phyloP scores from a whole-genome alignment of 805 yeast species.

The Ogataea trehalophila region DNA sequence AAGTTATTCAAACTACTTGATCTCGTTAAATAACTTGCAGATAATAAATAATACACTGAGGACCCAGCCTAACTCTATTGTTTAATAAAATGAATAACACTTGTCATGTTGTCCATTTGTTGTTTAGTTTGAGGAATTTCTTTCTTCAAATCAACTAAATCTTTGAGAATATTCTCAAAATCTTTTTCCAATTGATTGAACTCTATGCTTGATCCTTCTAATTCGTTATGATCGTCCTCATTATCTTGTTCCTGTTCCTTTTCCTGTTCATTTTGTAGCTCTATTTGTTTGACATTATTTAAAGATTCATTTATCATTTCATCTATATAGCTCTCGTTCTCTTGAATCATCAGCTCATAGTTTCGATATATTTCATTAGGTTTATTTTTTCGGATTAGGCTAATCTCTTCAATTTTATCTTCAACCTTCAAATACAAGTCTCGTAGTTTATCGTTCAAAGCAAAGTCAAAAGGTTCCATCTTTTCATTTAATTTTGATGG shows the following conservation, averaged over 20 bases:
- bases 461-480: conserved; percentile 68
- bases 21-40: too few relatives aligned
- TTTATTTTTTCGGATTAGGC: conserved; percentile 47
- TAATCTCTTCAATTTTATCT: conserved; percentile 51
- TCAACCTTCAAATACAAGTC: conserved; percentile 57
- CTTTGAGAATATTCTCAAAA: conserved; percentile 17
- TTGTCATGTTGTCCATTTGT: conserved; percentile 30
- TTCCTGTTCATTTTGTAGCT: background rate
- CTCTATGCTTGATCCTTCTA: too few relatives aligned
- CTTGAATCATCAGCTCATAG: conserved; percentile 30
- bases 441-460: conserved; percentile 55
- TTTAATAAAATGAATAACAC: conserved; percentile 17
- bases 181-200: conserved; percentile 10
- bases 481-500: conserved; percentile 26
- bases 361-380: conserved; percentile 38
- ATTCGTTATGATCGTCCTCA: background rate
- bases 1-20: too few relatives aligned
- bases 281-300: conserved; percentile 7
- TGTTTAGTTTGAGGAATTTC: conserved; percentile 34
- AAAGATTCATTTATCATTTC: conserved; percentile 15
- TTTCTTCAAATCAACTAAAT: conserved; percentile 32
- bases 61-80: background rate
- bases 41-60: too few relatives aligned
- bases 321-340: conserved; percentile 13
- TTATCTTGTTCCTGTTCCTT: conserved; percentile 1